Base-by-base conservation (phyloP, 2,329 filamentous ascomycete species). In the Neofusicoccum parvum region DNA sequence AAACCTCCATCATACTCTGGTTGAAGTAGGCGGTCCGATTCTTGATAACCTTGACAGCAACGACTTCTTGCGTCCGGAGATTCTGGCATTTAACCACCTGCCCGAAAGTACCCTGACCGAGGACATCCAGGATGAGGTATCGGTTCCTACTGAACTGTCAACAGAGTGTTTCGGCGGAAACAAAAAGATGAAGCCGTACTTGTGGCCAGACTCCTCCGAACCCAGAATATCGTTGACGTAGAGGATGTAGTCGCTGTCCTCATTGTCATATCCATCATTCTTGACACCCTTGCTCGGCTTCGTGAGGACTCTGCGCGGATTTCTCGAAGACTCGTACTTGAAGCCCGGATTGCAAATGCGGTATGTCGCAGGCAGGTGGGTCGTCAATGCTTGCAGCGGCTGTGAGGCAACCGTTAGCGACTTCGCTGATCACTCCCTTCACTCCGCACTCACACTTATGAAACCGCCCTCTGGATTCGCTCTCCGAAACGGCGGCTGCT, bases 1-100 rank as follows among this genome's bases (percentile, higher is more conserved):
- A 99, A 37, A 99, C 95, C 77, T 99, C 95, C 95, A 99, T 99
- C 95, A 99, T 99, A 79, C 95, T 98, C 79, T 99, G 95, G 76
- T 99, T 99, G 83, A 99, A 99, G 79, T 99, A 99, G 43, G 95
- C 95, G 1, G 95, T 99, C 73, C 94, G 90, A 79, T 99, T 99
- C 82, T 99, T 99, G 81, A 99, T 95, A 64, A 99, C 95, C 81
- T 99, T 99, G 71, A 99, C 95, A 3, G 95, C 95, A 50, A 99
- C 95, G 45, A 99, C 95, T 80, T 99, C 95, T 77, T 97, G 94
- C 0, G 95, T 98, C 81, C 97, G 97, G 72, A 99, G 80, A 73
- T 99, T 99, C 78, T 99, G 95, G 76, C 95, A 99, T 79, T 99
- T 99, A 67, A 99, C 95, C 37, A 99, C 95, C 80, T 99, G 95